phyloP scores from a whole-genome alignment of 176 grass and related monocot species.

The Saccharum spontaneum region DNA sequence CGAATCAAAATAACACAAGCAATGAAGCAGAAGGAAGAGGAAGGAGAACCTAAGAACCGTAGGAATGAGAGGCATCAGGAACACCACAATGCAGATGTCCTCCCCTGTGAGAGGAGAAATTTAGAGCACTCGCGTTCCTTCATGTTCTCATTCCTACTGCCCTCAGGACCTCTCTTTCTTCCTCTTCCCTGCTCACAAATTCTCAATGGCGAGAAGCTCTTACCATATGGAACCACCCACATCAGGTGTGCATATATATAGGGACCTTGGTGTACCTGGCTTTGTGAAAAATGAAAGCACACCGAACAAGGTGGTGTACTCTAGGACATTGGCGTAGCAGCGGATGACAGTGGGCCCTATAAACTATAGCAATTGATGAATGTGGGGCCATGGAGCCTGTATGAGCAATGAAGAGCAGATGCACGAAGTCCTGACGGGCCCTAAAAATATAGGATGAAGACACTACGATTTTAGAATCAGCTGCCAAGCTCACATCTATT shows the following conservation, averaged over 20 bases:
- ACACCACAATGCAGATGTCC: neutral
- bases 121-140: slow-evolving; percentile 2
- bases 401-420: neutral
- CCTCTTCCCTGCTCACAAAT: slow-evolving; percentile 32
- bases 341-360: neutral
- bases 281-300: neutral
- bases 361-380: neutral
- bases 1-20: neutral
- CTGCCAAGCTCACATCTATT: neutral
- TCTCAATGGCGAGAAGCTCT: neutral
- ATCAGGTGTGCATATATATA: slow-evolving; percentile 12
- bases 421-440: neutral
- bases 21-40: slow-evolving; percentile 10
- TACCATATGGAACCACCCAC: neutral
- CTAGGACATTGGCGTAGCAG: neutral
- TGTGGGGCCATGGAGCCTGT: neutral
- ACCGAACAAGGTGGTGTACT: neutral
- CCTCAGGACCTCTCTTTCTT: slow-evolving; percentile 33
- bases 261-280: neutral
- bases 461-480: neutral
- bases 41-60: slow-evolving; percentile 25
- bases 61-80: slow-evolving; percentile 38
- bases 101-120: neutral
- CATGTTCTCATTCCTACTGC: slow-evolving; percentile 34
- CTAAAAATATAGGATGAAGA: neutral